Evolutionary conservation across 371 early-diverging fungal species (phyloP).

Genomic region (Mucor sp.): DNA sequence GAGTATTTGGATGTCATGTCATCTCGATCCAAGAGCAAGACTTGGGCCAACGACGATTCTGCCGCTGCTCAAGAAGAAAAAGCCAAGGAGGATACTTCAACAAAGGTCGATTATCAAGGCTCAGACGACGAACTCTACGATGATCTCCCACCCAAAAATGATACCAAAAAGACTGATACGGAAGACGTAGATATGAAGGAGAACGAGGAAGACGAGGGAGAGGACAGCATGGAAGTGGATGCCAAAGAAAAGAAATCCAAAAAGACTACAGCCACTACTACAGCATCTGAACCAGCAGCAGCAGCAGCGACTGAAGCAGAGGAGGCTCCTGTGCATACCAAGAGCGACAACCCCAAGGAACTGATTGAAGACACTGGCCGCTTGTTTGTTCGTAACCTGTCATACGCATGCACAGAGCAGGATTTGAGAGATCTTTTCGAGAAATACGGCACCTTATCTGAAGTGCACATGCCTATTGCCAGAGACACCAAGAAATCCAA

Average conservation of each 20-base stretch:
- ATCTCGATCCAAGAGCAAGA: conserved; percentile 73
- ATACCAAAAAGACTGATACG: conserved; percentile 27
- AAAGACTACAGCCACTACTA: not conserved
- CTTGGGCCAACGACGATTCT: conserved; percentile 94
- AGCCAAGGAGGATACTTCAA: conserved; percentile 41
- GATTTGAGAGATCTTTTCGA: conserved; percentile 82
- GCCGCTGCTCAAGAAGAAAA: conserved; percentile 31
- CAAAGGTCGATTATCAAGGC: conserved; percentile 56
- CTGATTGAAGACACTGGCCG: conserved; percentile 93
- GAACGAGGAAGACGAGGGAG: not conserved
- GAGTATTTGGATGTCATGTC: conserved; percentile 92
- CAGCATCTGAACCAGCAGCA: conserved; percentile 9
- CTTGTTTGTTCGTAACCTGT: conserved; percentile 89
- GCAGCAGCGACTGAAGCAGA: conserved; percentile 26
- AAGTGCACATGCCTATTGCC: conserved; percentile 92
- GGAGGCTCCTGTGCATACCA: not conserved
- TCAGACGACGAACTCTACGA: conserved; percentile 75
- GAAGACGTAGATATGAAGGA: conserved; percentile 37
- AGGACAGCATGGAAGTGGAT: conserved; percentile 9
- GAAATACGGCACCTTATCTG: conserved; percentile 88
- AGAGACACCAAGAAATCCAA: conserved; percentile 91
- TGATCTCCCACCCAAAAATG: conserved; percentile 55
- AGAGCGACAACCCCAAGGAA: conserved; percentile 48
- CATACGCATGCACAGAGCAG: conserved; percentile 87
- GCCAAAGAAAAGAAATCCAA: conserved; percentile 23